Percentiles rank a stretch among this genome's conserved stretches.
These are phyloP conservation scores for Calamus simplicifolius DNA, from an alignment of 176 grass and related monocot genomes.

Conservation along the genomic window DNA sequence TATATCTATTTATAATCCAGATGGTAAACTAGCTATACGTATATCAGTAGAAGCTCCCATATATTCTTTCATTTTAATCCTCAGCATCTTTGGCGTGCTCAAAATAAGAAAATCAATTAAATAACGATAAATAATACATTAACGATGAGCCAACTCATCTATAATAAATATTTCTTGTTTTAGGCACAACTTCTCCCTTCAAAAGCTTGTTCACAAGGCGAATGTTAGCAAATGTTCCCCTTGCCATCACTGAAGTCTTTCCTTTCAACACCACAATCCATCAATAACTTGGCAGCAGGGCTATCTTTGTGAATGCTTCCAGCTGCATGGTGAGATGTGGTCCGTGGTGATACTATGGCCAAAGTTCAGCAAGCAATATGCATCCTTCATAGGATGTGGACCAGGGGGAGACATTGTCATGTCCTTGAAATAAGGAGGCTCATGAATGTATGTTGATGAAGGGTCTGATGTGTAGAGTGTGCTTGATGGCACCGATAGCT, in stretches of 20 bases:
- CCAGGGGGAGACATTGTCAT: slow-evolving; percentile 91
- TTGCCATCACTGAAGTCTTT: slow-evolving; percentile 90
- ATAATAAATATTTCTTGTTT: no score
- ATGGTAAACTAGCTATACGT: no score
- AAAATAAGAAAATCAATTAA: no score
- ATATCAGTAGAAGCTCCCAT: no score
- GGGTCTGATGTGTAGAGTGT: slow-evolving; percentile 75
- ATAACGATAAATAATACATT: no score
- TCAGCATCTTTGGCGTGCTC: no score
- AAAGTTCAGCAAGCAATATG: slow-evolving; percentile 80
- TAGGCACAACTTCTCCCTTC: no score
- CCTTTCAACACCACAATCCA: slow-evolving; percentile 68
- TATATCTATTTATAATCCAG: no score
- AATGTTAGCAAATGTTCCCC: slow-evolving; percentile 97
- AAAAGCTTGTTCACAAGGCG: slow-evolving; percentile 88
- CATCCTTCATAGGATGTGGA: slow-evolving; percentile 54
- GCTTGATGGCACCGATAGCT: slow-evolving; percentile 59
- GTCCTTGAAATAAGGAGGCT: slow-evolving; percentile 77
- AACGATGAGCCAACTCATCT: no score
- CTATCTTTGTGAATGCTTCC: slow-evolving; percentile 92
- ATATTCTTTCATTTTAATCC: no score
- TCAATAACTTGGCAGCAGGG: slow-evolving; percentile 74
- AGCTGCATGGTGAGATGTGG: slow-evolving; percentile 89
- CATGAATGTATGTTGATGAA: slow-evolving; percentile 85
- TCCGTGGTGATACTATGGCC: slow-evolving; percentile 92